A percentile compares a stretch with the other conserved stretches of the same genome.
phyloP scores from a whole-genome alignment of 768 basidiomycete species.

The Strobilomyces dryophilus region DNA sequence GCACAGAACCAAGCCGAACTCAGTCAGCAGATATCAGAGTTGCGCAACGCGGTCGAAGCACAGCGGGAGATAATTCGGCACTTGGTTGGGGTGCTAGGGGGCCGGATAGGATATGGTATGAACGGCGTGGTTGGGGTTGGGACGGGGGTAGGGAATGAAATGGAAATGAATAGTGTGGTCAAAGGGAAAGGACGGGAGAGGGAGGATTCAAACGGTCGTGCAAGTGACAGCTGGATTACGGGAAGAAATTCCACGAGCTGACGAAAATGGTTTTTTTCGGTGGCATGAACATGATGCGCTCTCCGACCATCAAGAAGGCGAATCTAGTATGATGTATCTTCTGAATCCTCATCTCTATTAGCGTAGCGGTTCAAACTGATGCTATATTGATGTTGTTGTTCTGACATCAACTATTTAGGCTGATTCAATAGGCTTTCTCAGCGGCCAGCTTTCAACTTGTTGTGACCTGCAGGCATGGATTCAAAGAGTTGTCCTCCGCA shows the following conservation, averaged over 20 bases:
- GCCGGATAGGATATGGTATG: not conserved
- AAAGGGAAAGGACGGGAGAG: conserved; percentile 17
- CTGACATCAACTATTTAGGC: too few species aligned
- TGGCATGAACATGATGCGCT: too few species aligned
- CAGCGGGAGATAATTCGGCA: conserved; percentile 50
- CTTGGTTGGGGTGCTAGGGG: conserved; percentile 18
- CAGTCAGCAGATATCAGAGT: conserved; percentile 57
- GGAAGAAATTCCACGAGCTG: conserved; percentile 15
- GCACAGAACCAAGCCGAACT: conserved; percentile 66
- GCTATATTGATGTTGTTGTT: too few species aligned
- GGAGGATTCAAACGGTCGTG: not conserved
- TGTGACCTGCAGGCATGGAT: too few species aligned
- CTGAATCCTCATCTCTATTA: too few species aligned
- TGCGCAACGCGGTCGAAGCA: conserved; percentile 50
- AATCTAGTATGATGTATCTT: too few species aligned
- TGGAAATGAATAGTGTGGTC: not conserved
- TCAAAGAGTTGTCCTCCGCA: too few species aligned
- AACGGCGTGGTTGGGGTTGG: not conserved
- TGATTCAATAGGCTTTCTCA: too few species aligned
- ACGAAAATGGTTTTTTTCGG: not conserved
- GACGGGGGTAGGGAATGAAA: not conserved
- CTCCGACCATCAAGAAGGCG: too few species aligned
- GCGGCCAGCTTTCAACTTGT: too few species aligned
- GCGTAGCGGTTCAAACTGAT: too few species aligned
- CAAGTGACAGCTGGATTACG: not conserved